Conservation (phyloP, 225 moss, liverwort and hornwort species). For the Anthoceros angustus region DNA sequence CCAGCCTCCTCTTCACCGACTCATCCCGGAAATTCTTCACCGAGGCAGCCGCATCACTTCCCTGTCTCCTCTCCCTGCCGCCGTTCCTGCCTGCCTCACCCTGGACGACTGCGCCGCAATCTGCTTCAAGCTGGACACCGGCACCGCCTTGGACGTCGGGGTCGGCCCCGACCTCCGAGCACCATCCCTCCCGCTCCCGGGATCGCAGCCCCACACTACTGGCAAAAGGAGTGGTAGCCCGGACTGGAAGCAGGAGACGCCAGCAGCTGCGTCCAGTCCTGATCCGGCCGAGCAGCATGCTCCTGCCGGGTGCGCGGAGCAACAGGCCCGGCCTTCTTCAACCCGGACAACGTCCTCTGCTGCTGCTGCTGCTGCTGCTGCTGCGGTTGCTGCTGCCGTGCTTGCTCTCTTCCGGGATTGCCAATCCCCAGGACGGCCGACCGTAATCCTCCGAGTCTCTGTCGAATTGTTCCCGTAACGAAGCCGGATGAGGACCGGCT, state of each 20-base stretch:
- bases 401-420: too few species aligned
- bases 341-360: constrained; percentile 19
- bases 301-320: constrained; percentile 3
- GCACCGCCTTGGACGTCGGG: constrained; percentile 23
- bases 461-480: neutral
- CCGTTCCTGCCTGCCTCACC: constrained; percentile 3
- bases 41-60: neutral
- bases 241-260: constrained; percentile 37
- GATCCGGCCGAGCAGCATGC: constrained; percentile 5
- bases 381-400: constrained; percentile 21
- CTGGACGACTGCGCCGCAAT: constrained; percentile 30
- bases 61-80: neutral
- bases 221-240: constrained; percentile 28
- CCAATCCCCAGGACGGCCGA: neutral
- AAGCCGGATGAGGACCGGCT: constrained; percentile 6
- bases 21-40: neutral
- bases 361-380: constrained; percentile 24
- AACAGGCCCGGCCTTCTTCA: constrained; percentile 17
- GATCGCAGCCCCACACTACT: constrained; percentile 48
- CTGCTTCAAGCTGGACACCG: neutral
- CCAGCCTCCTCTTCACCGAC: neutral
- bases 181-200: constrained; percentile 8
- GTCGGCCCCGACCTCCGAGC: constrained; percentile 19
- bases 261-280: constrained; percentile 73
- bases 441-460: neutral